Evolutionary conservation across 108 stramenopile species (phyloP).

Genomic region (Cyclotella baltica): DNA sequence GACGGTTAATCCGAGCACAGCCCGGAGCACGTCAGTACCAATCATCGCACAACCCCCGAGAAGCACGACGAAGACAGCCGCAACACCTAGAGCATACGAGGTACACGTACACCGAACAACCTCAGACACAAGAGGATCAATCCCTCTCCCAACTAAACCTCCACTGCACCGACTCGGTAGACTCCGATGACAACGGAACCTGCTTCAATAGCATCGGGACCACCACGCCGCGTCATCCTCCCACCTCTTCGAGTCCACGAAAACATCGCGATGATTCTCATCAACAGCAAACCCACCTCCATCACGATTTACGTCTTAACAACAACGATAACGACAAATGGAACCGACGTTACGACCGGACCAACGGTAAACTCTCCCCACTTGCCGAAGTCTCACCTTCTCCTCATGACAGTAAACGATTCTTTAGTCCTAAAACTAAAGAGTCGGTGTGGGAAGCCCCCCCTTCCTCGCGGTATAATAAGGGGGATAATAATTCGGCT

Average conservation of each 20-base stretch:
- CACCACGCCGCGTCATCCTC: constrained; percentile 34
- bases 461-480: constrained; percentile 26
- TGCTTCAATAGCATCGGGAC: constrained; percentile 54
- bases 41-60: neutral
- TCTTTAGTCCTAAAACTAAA: neutral
- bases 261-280: neutral
- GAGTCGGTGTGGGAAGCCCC: constrained; percentile 34
- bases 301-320: neutral
- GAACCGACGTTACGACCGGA: neutral
- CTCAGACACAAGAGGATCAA: neutral
- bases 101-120: constrained; percentile 6
- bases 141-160: constrained; percentile 2
- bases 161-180: constrained; percentile 23
- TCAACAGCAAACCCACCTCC: constrained; percentile 19
- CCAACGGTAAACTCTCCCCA: neutral
- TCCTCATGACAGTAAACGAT: neutral
- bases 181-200: constrained; percentile 46
- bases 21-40: neutral
- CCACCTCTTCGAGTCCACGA: constrained; percentile 8
- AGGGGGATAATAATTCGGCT: constrained; percentile 52
- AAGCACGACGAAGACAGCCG: neutral
- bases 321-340: neutral
- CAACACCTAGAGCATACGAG: constrained; percentile 16
- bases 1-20: constrained; percentile 10
- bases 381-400: constrained; percentile 3